Evolutionary conservation across 306 rosid species (phyloP).

Genomic region (Sphenostylis stenocarpa): DNA sequence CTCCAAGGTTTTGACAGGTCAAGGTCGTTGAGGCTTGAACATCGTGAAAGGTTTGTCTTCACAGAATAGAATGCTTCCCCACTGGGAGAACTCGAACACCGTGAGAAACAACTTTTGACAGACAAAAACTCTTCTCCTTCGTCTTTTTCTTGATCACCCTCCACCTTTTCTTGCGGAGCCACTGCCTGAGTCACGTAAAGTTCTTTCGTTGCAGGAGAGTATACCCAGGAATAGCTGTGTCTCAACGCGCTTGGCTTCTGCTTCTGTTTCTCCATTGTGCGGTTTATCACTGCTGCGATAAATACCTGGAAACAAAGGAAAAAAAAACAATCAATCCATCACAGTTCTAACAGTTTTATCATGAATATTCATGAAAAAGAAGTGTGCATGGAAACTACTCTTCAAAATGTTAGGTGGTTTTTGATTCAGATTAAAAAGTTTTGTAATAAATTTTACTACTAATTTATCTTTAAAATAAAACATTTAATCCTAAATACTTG

Average conservation of each 20-base stretch:
- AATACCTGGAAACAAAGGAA: slow-evolving; percentile 45
- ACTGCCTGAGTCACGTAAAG: slow-evolving; percentile 36
- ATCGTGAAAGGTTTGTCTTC: slow-evolving; percentile 52
- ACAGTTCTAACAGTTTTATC: too few species aligned
- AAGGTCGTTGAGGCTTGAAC: slow-evolving; percentile 52
- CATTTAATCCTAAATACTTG: not conserved
- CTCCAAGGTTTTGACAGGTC: slow-evolving; percentile 40
- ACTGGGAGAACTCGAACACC: slow-evolving; percentile 50
- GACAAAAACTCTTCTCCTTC: slow-evolving; percentile 60
- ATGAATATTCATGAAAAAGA: too few species aligned
- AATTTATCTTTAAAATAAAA: too few species aligned
- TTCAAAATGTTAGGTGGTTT: too few species aligned
- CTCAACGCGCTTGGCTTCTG: slow-evolving; percentile 41
- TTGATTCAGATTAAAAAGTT: too few species aligned
- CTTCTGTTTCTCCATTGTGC: slow-evolving; percentile 63
- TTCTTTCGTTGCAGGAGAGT: slow-evolving; percentile 56
- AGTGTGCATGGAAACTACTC: too few species aligned
- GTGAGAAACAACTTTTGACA: slow-evolving; percentile 52
- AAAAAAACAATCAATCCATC: too few species aligned
- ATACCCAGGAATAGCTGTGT: slow-evolving; percentile 62
- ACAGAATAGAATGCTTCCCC: slow-evolving; percentile 50
- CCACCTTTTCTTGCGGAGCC: slow-evolving; percentile 9
- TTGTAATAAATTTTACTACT: too few species aligned
- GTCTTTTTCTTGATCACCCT: not conserved
- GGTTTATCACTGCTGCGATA: slow-evolving; percentile 64